Evolutionary conservation across 345 rosid species (phyloP).

Genomic region (Excoecaria agallocha): DNA sequence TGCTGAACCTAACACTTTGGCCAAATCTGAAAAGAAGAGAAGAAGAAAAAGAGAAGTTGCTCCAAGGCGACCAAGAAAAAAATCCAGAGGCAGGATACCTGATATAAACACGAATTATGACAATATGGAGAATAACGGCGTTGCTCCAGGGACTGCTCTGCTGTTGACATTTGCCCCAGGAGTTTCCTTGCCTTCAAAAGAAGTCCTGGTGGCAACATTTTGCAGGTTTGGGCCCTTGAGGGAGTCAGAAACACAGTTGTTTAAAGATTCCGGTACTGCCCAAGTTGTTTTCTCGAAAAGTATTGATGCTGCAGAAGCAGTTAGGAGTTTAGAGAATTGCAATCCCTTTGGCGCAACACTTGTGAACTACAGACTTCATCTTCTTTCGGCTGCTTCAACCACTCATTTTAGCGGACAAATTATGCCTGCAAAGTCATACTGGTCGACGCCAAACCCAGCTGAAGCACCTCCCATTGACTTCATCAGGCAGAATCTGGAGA

Average conservation of each 20-base stretch:
- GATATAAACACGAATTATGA: slow-evolving; percentile 21
- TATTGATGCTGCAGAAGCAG: slow-evolving; percentile 59
- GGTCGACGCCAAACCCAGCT: slow-evolving; percentile 24
- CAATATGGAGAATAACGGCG: slow-evolving; percentile 24
- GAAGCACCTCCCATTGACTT: slow-evolving; percentile 59
- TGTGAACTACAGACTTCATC: slow-evolving; percentile 42
- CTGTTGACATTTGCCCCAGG: slow-evolving; percentile 58
- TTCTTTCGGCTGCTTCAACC: slow-evolving; percentile 17
- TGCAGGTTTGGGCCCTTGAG: slow-evolving; percentile 67
- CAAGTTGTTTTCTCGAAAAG: slow-evolving; percentile 54
- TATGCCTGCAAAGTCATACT: slow-evolving; percentile 32
- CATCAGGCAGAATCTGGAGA: slow-evolving; percentile 77
- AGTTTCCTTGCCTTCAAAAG: slow-evolving; percentile 61
- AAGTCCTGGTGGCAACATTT: slow-evolving; percentile 49
- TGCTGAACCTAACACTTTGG: slow-evolving; percentile 25
- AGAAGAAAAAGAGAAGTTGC: slow-evolving; percentile 38
- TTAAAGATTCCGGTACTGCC: slow-evolving; percentile 44
- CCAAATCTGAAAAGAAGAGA: slow-evolving; percentile 43
- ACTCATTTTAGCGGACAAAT: neutral
- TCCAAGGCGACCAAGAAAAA: slow-evolving; percentile 21
- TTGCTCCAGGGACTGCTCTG: slow-evolving; percentile 52
- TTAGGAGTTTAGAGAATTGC: slow-evolving; percentile 50
- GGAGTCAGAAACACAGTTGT: slow-evolving; percentile 48
- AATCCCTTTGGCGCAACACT: slow-evolving; percentile 57
- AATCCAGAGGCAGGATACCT: slow-evolving; percentile 9